Evolutionary conservation across 352 stramenopile genomes (phyloP).

Genomic region (Pythium phragmiticola): DNA sequence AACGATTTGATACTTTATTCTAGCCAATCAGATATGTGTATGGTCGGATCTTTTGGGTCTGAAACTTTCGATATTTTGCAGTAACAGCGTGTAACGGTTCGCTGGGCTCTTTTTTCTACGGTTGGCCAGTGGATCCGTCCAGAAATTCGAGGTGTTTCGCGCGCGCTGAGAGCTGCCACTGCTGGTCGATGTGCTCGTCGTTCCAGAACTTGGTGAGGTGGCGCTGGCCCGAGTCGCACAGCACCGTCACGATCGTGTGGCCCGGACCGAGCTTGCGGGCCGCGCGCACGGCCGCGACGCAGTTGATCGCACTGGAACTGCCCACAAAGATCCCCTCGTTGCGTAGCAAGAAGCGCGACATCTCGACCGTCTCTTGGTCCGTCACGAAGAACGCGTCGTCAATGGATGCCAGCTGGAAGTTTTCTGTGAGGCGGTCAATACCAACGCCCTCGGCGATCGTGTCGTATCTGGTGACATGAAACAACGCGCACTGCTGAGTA

Average conservation of each 20-base stretch:
- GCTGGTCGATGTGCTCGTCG: conserved; percentile 62
- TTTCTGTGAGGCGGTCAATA: conserved; percentile 96
- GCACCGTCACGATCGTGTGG: conserved; percentile 82
- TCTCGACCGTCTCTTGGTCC: conserved; percentile 96
- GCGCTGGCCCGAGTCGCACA: conserved; percentile 89
- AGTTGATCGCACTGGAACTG: conserved; percentile 86
- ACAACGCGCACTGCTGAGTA: background rate
- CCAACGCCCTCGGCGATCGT: conserved; percentile 98
- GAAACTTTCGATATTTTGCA: conserved; percentile 8
- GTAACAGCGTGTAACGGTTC: background rate
- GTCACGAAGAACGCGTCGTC: conserved; percentile 88
- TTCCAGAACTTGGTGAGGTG: conserved; percentile 91
- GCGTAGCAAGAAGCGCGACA: conserved; percentile 95
- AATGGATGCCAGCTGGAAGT: conserved; percentile 92
- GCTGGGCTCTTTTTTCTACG: conserved; percentile 22
- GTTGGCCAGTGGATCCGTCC: conserved; percentile 62
- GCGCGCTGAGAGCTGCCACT: conserved; percentile 62
- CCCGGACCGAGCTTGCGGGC: conserved; percentile 75
- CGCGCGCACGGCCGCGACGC: conserved; percentile 71
- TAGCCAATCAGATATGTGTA: no score
- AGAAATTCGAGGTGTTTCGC: conserved; percentile 72
- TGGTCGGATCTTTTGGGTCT: background rate
- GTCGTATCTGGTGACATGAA: conserved; percentile 86
- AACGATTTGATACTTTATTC: background rate
- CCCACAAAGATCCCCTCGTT: conserved; percentile 97